Conservation (phyloP, 2,329 filamentous ascomycete genomes). For the Didymosphaeria variabile region DNA sequence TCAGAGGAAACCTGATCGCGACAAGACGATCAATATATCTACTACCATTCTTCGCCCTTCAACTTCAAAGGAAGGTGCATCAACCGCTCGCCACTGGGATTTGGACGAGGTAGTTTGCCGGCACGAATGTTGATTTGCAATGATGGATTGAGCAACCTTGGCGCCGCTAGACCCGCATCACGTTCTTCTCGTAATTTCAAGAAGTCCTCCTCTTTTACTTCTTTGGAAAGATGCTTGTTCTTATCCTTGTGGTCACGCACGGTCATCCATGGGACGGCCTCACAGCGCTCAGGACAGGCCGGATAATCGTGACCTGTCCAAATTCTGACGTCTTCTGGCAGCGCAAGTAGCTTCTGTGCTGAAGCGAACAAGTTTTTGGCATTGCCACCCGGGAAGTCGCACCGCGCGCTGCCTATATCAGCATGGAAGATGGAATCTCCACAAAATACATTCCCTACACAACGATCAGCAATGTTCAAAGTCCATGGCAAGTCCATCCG, state of each 20-base stretch:
- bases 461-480: conserved; percentile 4
- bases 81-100: too few relatives aligned
- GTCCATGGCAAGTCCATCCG: neutral
- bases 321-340: conserved; percentile 41
- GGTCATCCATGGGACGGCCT: conserved; percentile 43
- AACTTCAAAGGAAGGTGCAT: too few relatives aligned
- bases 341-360: conserved; percentile 32
- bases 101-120: conserved; percentile 22
- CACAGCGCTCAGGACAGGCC: conserved; percentile 22
- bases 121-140: conserved; percentile 54
- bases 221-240: conserved; percentile 48
- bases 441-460: conserved; percentile 43
- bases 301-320: conserved; percentile 51
- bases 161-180: conserved; percentile 42
- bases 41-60: too few relatives aligned
- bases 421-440: conserved; percentile 49
- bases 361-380: conserved; percentile 40
- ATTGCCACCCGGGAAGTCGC: conserved; percentile 49
- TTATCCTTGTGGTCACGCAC: conserved; percentile 44
- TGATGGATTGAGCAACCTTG: conserved; percentile 48
- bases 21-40: too few relatives aligned
- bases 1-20: too few relatives aligned
- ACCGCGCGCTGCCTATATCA: conserved; percentile 45
- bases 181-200: conserved; percentile 40
- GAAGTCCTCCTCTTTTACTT: conserved; percentile 43